Evolutionary conservation across 2,329 filamentous ascomycete species (phyloP).

Genomic region (Hymenoscyphus occultus): DNA sequence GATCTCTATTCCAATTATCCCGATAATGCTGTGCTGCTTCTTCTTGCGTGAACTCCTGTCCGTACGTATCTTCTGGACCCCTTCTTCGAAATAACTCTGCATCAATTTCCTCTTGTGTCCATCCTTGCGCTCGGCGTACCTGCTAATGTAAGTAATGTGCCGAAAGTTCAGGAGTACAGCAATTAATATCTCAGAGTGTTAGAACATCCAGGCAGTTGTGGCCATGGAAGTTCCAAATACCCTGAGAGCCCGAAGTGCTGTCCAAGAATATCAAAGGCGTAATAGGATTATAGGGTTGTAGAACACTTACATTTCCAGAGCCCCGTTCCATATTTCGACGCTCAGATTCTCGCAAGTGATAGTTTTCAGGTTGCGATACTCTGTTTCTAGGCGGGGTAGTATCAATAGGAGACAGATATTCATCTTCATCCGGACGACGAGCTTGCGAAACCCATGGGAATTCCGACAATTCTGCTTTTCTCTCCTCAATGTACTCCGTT

Average conservation of each 20-base stretch:
- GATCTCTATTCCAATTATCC: conserved; percentile 20
- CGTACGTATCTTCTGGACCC: not conserved
- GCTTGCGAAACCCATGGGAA: too few relatives aligned
- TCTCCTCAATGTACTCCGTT: too few relatives aligned
- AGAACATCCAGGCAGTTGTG: not conserved
- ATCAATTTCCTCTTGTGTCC: conserved; percentile 21
- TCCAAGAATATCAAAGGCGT: too few relatives aligned
- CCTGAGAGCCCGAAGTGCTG: not conserved
- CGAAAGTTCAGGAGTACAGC: not conserved
- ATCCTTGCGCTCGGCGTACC: conserved; percentile 5
- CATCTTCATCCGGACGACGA: too few relatives aligned
- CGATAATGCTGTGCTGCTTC: conserved; percentile 14
- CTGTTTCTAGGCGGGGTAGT: too few relatives aligned
- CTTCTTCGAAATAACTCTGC: not conserved
- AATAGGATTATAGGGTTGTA: too few relatives aligned
- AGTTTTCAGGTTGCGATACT: too few relatives aligned
- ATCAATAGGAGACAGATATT: too few relatives aligned
- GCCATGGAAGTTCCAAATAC: not conserved
- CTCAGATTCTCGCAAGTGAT: conserved; percentile 14
- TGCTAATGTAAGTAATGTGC: not conserved
- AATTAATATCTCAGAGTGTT: not conserved
- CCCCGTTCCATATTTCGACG: conserved; percentile 21
- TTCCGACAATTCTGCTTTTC: too few relatives aligned
- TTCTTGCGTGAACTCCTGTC: not conserved
- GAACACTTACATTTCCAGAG: not conserved